phyloP scores from a whole-genome alignment of 768 basidiomycete species.

The Boletus reticulatus region DNA sequence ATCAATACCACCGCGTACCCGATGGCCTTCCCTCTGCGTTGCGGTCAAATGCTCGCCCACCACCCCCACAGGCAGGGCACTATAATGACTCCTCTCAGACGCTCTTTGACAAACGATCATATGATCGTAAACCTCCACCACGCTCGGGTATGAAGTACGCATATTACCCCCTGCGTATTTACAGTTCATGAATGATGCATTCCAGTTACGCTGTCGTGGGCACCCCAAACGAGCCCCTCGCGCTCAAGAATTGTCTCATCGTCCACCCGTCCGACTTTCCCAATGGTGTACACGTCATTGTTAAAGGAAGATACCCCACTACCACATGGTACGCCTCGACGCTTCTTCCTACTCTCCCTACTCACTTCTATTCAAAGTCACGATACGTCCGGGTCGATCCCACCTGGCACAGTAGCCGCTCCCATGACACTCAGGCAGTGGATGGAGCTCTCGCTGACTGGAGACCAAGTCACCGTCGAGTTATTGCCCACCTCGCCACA shows the following conservation, averaged over 20 bases:
- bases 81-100: slow-evolving; percentile 54
- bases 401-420: slow-evolving; percentile 70
- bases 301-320: slow-evolving; percentile 69
- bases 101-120: slow-evolving; percentile 49
- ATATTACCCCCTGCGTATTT: background rate
- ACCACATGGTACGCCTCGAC: slow-evolving; percentile 65
- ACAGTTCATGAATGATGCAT: background rate
- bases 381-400: slow-evolving; percentile 72
- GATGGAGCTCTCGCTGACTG: slow-evolving; percentile 78
- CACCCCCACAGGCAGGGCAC: slow-evolving; percentile 37
- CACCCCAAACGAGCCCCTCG: slow-evolving; percentile 65
- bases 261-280: slow-evolving; percentile 77
- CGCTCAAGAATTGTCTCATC: slow-evolving; percentile 78
- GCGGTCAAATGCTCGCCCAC: slow-evolving; percentile 34
- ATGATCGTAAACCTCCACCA: slow-evolving; percentile 40
- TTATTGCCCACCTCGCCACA: slow-evolving; percentile 47
- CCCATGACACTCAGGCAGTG: slow-evolving; percentile 82
- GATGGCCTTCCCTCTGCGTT: slow-evolving; percentile 35
- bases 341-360: background rate
- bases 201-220: slow-evolving; percentile 54
- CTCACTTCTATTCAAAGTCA: slow-evolving; percentile 51
- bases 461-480: slow-evolving; percentile 74
- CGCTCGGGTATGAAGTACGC: slow-evolving; percentile 30
- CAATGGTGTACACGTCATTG: slow-evolving; percentile 67
- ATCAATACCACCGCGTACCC: slow-evolving; percentile 45